These are phyloP conservation scores for Zygosaccharomyces pseudorouxii DNA, from an alignment of 805 yeast genomes.

Conservation along the genomic window DNA sequence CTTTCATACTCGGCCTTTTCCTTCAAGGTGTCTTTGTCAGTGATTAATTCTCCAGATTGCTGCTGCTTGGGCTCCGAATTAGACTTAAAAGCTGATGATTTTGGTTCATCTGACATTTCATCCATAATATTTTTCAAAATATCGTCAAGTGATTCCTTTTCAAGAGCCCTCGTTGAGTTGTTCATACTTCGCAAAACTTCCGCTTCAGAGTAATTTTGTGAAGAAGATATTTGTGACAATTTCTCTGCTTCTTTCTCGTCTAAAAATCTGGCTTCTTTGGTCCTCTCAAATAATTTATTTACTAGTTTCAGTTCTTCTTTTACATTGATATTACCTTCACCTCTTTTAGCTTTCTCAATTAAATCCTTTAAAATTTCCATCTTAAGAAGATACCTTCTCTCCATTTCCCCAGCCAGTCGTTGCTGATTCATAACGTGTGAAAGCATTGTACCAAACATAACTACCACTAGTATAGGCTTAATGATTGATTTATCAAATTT, in stretches of 20 bases:
- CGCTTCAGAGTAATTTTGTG: constrained; percentile 10
- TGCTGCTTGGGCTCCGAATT: not conserved
- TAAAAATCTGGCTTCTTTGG: constrained; percentile 13
- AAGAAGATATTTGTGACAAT: constrained; percentile 8
- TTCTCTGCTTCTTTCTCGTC: constrained; percentile 19
- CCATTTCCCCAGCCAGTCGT: constrained; percentile 39
- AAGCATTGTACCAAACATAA: constrained; percentile 45
- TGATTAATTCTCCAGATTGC: constrained; percentile 17
- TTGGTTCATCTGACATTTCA: constrained; percentile 17
- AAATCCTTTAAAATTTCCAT: constrained; percentile 37
- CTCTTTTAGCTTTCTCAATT: constrained; percentile 38
- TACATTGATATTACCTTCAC: constrained; percentile 37
- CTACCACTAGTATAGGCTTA: constrained; percentile 40
- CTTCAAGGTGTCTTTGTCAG: constrained; percentile 17
- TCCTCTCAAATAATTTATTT: constrained; percentile 32
- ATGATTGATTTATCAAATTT: constrained; percentile 35
- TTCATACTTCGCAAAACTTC: constrained; percentile 29
- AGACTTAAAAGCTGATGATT: not conserved
- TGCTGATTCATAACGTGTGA: constrained; percentile 43
- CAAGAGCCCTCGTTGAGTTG: constrained; percentile 14
- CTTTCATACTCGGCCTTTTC: constrained; percentile 22
- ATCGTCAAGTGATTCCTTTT: constrained; percentile 30
- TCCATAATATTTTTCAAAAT: constrained; percentile 29
- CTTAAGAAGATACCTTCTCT: constrained; percentile 37
- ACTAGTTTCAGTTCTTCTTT: constrained; percentile 40